These are phyloP conservation scores for Lactarius deliciosus DNA, from an alignment of 768 basidiomycete genomes.

Conservation along the genomic window DNA sequence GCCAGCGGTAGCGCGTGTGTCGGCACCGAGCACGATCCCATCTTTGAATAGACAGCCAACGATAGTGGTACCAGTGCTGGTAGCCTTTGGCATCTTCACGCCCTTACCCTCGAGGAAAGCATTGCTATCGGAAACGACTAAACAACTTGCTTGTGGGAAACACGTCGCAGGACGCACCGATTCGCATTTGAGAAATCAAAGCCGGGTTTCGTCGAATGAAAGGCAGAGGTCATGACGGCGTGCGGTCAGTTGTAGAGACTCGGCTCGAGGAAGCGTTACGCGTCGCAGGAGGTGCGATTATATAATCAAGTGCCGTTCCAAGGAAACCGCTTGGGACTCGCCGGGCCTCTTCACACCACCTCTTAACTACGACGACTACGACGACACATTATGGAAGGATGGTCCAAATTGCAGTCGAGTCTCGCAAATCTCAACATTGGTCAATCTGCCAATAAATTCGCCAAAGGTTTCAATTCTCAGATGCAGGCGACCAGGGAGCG, in stretches of 20 bases:
- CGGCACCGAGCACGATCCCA: constrained; percentile 93
- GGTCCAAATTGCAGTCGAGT: constrained; percentile 68
- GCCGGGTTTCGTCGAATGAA: constrained; percentile 49
- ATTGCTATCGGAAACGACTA: constrained; percentile 49
- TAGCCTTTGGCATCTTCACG: constrained; percentile 74
- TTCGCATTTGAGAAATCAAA: constrained; percentile 79
- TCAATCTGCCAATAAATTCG: constrained; percentile 70
- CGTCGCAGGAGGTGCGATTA: constrained; percentile 19
- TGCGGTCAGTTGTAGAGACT: not conserved
- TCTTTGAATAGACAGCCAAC: constrained; percentile 93
- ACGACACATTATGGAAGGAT: constrained; percentile 45
- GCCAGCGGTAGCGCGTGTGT: constrained; percentile 94
- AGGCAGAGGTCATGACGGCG: constrained; percentile 45
- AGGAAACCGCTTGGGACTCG: constrained; percentile 6
- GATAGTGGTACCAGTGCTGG: constrained; percentile 96
- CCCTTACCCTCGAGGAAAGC: constrained; percentile 70
- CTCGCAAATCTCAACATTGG: constrained; percentile 65
- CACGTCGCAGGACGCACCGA: constrained; percentile 60
- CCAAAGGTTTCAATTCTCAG: constrained; percentile 77
- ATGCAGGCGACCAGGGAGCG: constrained; percentile 87
- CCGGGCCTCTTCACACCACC: not conserved
- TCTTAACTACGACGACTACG: constrained; percentile 15
- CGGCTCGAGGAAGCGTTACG: constrained; percentile 14
- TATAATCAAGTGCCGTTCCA: constrained; percentile 5
- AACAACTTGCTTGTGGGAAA: not conserved